Evolutionary conservation across 805 yeast species (phyloP).

Genomic region (Pichia cabralensis): DNA sequence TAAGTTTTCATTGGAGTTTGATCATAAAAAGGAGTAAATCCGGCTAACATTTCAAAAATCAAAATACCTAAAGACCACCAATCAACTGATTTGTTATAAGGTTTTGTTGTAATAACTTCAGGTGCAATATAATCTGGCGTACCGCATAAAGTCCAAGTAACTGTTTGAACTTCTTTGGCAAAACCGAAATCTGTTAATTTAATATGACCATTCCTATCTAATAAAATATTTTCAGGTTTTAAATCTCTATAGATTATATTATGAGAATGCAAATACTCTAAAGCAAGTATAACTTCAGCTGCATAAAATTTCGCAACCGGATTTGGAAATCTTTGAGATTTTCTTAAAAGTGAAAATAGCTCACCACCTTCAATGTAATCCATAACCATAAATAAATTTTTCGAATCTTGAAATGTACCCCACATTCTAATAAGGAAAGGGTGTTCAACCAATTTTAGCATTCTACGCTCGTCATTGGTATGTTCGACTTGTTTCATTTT

Average conservation of each 20-base stretch:
- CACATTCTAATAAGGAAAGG: slow-evolving; percentile 55
- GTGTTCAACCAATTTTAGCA: slow-evolving; percentile 48
- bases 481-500: slow-evolving; percentile 57
- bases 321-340: slow-evolving; percentile 49
- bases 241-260: slow-evolving; percentile 52
- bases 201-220: slow-evolving; percentile 51
- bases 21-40: slow-evolving; percentile 54
- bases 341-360: slow-evolving; percentile 43
- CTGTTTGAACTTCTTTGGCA: slow-evolving; percentile 51
- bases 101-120: slow-evolving; percentile 54
- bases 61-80: slow-evolving; percentile 59
- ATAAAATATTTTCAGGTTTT: slow-evolving; percentile 50
- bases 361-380: slow-evolving; percentile 60
- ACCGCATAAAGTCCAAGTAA: slow-evolving; percentile 54
- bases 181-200: slow-evolving; percentile 55
- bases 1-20: slow-evolving; percentile 56
- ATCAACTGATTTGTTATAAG: slow-evolving; percentile 53
- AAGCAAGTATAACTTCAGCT: slow-evolving; percentile 49
- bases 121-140: slow-evolving; percentile 60
- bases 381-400: slow-evolving; percentile 52
- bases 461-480: slow-evolving; percentile 52
- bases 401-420: slow-evolving; percentile 57
- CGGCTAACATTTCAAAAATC: slow-evolving; percentile 53
- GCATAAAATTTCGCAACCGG: slow-evolving; percentile 58
- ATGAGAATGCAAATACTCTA: slow-evolving; percentile 49